Conservation (phyloP, 805 yeast species). For the Lachancea waltii region DNA sequence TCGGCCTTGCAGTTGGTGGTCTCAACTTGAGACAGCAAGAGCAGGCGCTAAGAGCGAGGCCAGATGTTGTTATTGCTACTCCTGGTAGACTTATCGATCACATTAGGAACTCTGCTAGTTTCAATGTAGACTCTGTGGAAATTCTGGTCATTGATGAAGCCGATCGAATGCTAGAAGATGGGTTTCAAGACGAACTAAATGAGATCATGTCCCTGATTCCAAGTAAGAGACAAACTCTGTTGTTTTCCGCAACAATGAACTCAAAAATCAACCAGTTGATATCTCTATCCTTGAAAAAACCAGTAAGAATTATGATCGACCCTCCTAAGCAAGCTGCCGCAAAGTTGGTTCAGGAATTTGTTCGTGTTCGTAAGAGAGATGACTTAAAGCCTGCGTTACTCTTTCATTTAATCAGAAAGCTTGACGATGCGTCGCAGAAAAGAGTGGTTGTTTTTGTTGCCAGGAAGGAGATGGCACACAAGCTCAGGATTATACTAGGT, state of each 20-base stretch:
- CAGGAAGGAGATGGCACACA: conserved; percentile 86
- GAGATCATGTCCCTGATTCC: conserved; percentile 88
- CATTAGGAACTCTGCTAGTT: conserved; percentile 88
- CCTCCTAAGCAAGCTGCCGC: conserved; percentile 93
- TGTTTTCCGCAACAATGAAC: conserved; percentile 98
- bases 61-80: conserved; percentile 95
- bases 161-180: conserved; percentile 98
- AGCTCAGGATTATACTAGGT: conserved; percentile 68
- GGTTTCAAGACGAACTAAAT: conserved; percentile 90
- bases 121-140: conserved; percentile 85
- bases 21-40: conserved; percentile 92
- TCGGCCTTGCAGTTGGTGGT: conserved; percentile 98
- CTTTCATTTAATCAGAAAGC: conserved; percentile 58
- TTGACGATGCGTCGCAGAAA: conserved; percentile 56
- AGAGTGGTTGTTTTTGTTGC: conserved; percentile 88
- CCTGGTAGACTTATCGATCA: conserved; percentile 99
- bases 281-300: conserved; percentile 79
- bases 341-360: conserved; percentile 89
- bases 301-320: conserved; percentile 91
- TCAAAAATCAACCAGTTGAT: conserved; percentile 83
- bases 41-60: conserved; percentile 83
- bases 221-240: conserved; percentile 82
- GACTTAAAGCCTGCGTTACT: conserved; percentile 76
- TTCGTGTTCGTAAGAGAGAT: conserved; percentile 88
- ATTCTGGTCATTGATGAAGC: conserved; percentile 95